Conservation (phyloP, 306 rosid genomes). For the Casuarina glauca region DNA sequence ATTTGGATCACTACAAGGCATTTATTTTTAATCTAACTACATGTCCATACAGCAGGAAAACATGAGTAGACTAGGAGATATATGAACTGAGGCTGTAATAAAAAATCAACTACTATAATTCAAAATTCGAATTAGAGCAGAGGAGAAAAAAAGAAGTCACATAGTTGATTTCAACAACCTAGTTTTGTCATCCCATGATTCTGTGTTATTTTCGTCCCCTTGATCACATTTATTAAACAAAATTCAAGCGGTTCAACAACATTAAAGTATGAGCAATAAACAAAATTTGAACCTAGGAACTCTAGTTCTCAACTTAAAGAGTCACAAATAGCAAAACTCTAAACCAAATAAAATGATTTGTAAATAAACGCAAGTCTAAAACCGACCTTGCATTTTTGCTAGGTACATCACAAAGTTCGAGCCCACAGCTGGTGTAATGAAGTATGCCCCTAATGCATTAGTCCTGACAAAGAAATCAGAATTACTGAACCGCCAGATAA, state of each 20-base stretch:
- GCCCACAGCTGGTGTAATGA: slow-evolving; percentile 77
- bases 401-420: slow-evolving; percentile 90
- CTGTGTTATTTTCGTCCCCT: not conserved
- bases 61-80: not conserved
- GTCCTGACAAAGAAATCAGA: slow-evolving; percentile 54
- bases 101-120: not conserved
- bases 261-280: not conserved
- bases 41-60: not conserved
- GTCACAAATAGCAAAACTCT: not conserved
- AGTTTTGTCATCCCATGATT: not conserved
- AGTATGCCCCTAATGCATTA: slow-evolving; percentile 71
- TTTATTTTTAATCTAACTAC: not conserved
- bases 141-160: not conserved
- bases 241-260: not conserved
- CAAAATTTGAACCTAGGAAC: not conserved
- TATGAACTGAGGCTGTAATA: not conserved
- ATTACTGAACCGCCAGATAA: slow-evolving; percentile 25
- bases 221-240: not conserved
- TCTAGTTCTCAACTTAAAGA: not conserved
- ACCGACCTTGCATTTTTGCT: slow-evolving; percentile 84
- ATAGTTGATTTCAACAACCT: not conserved
- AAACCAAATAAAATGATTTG: slow-evolving; percentile 12
- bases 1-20: not conserved
- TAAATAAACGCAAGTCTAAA: slow-evolving; percentile 15
- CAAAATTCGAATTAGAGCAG: not conserved